Evolutionary conservation across 2,329 filamentous ascomycete genomes (phyloP).

Genomic region (Fusarium vanettenii): DNA sequence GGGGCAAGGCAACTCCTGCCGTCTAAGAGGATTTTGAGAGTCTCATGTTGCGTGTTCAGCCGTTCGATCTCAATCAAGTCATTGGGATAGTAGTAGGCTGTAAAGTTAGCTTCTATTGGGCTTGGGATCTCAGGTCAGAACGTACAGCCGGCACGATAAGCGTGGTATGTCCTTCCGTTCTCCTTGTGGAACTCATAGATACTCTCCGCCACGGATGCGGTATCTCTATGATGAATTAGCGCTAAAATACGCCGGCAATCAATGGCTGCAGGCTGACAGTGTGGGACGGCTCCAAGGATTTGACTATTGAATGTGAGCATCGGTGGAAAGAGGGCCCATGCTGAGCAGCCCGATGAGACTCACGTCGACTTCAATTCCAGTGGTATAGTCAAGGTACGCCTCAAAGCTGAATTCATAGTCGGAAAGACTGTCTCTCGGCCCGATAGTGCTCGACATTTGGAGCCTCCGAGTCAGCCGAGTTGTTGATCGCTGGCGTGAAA

Average conservation of each 20-base stretch:
- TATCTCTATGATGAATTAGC: constrained; percentile 4
- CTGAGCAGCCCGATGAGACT: neutral
- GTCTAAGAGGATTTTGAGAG: constrained; percentile 6
- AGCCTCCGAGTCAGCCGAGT: neutral
- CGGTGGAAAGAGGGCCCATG: neutral
- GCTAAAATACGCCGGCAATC: neutral
- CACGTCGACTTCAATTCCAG: constrained; percentile 14
- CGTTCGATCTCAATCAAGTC: constrained; percentile 2
- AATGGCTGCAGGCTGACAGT: neutral
- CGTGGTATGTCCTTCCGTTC: constrained; percentile 11
- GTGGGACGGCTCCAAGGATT: neutral
- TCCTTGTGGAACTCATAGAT: constrained; percentile 14
- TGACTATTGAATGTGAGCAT: constrained; percentile 9
- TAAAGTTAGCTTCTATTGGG: neutral
- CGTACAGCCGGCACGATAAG: constrained; percentile 11
- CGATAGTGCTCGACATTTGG: neutral
- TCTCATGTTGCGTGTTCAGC: constrained; percentile 4
- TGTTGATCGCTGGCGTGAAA: neutral
- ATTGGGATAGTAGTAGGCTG: constrained; percentile 11
- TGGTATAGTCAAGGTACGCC: constrained; percentile 9
- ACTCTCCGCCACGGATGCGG: constrained; percentile 10
- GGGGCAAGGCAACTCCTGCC: constrained; percentile 1
- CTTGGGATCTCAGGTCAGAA: neutral
- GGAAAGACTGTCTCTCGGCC: constrained; percentile 4
- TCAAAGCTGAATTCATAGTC: constrained; percentile 20